phyloP scores from a whole-genome alignment of 192 early-diverging fungal species.

The Glomus cerebriforme region DNA sequence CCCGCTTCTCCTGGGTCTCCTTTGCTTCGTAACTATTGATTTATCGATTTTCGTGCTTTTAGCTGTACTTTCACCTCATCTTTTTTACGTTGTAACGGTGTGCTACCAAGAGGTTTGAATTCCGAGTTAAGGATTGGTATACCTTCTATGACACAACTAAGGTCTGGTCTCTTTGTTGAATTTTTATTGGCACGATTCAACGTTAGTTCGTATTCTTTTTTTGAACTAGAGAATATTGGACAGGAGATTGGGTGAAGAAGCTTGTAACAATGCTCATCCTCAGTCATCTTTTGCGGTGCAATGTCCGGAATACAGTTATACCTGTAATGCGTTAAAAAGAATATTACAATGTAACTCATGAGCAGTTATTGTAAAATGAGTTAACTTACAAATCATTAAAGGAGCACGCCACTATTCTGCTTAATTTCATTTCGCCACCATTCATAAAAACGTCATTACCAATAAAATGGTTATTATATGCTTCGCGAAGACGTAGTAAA shows the following conservation, averaged over 20 bases:
- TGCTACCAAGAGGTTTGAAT: slow-evolving; percentile 31
- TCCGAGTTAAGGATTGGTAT: slow-evolving; percentile 31
- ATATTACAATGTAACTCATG: slow-evolving; percentile 17
- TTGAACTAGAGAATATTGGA: slow-evolving; percentile 9
- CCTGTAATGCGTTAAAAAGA: slow-evolving; percentile 32
- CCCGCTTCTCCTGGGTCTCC: slow-evolving; percentile 27
- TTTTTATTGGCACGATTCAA: slow-evolving; percentile 29
- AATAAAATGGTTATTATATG: slow-evolving; percentile 28
- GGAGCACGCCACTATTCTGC: slow-evolving; percentile 20
- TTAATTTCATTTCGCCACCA: slow-evolving; percentile 29
- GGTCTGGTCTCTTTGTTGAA: slow-evolving; percentile 33
- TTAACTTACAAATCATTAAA: slow-evolving; percentile 36
- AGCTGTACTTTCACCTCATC: slow-evolving; percentile 31
- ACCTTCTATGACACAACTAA: slow-evolving; percentile 24
- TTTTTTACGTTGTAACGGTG: slow-evolving; percentile 28
- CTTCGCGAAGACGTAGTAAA: slow-evolving; percentile 30
- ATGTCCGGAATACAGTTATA: slow-evolving; percentile 34
- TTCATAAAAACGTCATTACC: slow-evolving; percentile 32
- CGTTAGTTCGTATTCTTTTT: slow-evolving; percentile 17
- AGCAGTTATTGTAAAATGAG: background rate
- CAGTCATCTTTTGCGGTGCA: slow-evolving; percentile 38
- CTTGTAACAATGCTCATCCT: slow-evolving; percentile 37
- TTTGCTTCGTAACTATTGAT: slow-evolving; percentile 33
- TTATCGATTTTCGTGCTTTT: slow-evolving; percentile 33
- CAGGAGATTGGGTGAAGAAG: slow-evolving; percentile 35